Conservation (phyloP, 2,329 filamentous ascomycete genomes). For the Ramichloridium luteum region DNA sequence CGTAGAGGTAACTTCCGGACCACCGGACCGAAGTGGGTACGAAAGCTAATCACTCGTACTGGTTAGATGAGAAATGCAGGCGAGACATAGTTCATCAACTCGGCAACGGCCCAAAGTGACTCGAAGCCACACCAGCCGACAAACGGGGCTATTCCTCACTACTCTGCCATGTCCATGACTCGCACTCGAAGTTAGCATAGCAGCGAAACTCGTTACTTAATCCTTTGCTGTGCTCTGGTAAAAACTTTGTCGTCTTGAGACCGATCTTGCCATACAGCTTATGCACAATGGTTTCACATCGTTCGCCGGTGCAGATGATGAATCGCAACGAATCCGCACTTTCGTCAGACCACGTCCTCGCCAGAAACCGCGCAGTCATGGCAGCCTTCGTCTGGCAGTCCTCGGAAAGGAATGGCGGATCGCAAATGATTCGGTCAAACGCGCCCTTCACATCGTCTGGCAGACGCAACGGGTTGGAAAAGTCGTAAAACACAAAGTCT, state of each 20-base stretch:
- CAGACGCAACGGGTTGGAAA: constrained; percentile 53
- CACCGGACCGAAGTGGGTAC: too few species aligned
- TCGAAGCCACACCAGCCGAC: too few species aligned
- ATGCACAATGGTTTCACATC: constrained; percentile 52
- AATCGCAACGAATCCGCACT: constrained; percentile 27
- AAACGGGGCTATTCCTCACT: too few species aligned
- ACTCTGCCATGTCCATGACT: constrained; percentile 19
- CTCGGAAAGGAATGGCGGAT: constrained; percentile 68
- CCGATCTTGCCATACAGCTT: constrained; percentile 57
- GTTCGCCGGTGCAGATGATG: constrained; percentile 65
- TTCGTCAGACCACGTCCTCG: constrained; percentile 34
- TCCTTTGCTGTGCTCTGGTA: constrained; percentile 56
- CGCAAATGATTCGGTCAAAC: constrained; percentile 59
- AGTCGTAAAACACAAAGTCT: constrained; percentile 68
- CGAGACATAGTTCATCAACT: too few species aligned
- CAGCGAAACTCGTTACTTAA: constrained; percentile 72
- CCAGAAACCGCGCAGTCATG: constrained; percentile 62
- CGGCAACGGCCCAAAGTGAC: too few species aligned
- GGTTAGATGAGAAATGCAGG: too few species aligned
- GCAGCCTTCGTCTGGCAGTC: constrained; percentile 75
- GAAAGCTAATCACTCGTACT: too few species aligned
- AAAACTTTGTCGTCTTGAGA: constrained; percentile 53
- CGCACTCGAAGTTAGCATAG: constrained; percentile 65
- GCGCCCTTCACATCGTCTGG: constrained; percentile 46
- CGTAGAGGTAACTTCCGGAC: too few species aligned